Evolutionary conservation across 2,329 filamentous ascomycete genomes (phyloP).

Genomic region (Trichothecium roseum): DNA sequence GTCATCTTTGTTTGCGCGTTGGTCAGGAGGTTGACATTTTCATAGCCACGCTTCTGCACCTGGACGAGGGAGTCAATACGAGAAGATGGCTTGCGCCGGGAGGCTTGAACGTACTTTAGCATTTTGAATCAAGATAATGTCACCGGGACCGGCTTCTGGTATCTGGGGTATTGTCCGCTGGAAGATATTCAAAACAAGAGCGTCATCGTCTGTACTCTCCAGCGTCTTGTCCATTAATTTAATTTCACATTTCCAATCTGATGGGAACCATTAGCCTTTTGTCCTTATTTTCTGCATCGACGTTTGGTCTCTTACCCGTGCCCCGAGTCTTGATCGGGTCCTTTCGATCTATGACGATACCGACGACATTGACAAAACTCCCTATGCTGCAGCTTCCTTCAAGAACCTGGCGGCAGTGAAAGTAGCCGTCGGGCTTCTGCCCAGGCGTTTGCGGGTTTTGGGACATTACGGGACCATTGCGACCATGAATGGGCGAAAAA

Average conservation of each 20-base stretch:
- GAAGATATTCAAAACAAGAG: slow-evolving; percentile 50
- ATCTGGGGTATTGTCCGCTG: slow-evolving; percentile 5
- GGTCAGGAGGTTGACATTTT: slow-evolving; percentile 28
- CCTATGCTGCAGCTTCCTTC: slow-evolving; percentile 20
- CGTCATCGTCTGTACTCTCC: slow-evolving; percentile 20
- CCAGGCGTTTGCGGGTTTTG: too few species aligned
- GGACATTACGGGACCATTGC: too few species aligned
- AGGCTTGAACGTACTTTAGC: too few species aligned
- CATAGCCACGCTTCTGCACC: not conserved
- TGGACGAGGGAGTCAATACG: slow-evolving; percentile 1
- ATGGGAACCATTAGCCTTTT: too few species aligned
- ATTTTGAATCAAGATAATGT: too few species aligned
- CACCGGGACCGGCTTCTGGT: too few species aligned
- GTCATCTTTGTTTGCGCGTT: slow-evolving; percentile 23
- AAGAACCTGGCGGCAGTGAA: slow-evolving; percentile 3
- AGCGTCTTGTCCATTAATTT: slow-evolving; percentile 49
- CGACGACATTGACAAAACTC: slow-evolving; percentile 49
- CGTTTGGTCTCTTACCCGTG: slow-evolving; percentile 36
- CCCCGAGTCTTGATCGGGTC: slow-evolving; percentile 39
- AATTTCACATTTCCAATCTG: slow-evolving; percentile 52
- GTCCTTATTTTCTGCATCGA: too few species aligned
- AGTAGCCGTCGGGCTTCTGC: too few species aligned
- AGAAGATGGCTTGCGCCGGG: not conserved
- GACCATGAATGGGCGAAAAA: too few species aligned
- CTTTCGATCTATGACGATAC: slow-evolving; percentile 58